Evolutionary conservation across 495 filamentous ascomycete species (phyloP).

Genomic region (Sabuloglossum arenarium): DNA sequence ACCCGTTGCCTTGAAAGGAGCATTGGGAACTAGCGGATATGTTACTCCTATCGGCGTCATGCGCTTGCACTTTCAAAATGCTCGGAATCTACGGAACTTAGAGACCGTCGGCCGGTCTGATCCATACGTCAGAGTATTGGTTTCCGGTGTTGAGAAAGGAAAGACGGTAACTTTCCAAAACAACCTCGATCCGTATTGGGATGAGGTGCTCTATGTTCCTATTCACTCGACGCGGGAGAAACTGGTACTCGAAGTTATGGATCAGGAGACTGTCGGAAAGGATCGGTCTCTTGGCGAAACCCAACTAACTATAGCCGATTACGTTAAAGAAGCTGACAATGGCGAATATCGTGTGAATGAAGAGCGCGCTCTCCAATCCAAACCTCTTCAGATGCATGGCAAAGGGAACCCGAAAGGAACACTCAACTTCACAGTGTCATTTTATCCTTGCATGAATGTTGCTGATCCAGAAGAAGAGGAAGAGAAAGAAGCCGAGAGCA

Average conservation of each 20-base stretch:
- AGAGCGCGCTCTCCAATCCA: slow-evolving; percentile 37
- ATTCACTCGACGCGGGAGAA: slow-evolving; percentile 75
- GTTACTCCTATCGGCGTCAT: slow-evolving; percentile 84
- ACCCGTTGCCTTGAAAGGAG: slow-evolving; percentile 66
- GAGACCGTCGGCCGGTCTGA: slow-evolving; percentile 95
- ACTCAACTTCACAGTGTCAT: slow-evolving; percentile 67
- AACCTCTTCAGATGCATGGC: slow-evolving; percentile 41
- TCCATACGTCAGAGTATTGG: slow-evolving; percentile 70
- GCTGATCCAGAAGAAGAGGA: slow-evolving; percentile 87
- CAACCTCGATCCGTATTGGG: slow-evolving; percentile 88
- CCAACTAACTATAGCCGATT: slow-evolving; percentile 59
- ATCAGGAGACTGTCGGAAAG: slow-evolving; percentile 70
- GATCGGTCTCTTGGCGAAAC: slow-evolving; percentile 68
- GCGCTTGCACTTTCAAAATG: slow-evolving; percentile 77
- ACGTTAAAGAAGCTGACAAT: slow-evolving; percentile 50
- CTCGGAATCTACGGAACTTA: slow-evolving; percentile 65
- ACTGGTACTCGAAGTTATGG: slow-evolving; percentile 84
- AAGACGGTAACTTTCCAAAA: slow-evolving; percentile 91
- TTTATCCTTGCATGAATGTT: slow-evolving; percentile 75
- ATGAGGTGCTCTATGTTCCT: slow-evolving; percentile 88
- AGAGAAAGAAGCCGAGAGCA: slow-evolving; percentile 17
- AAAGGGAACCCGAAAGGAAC: slow-evolving; percentile 53
- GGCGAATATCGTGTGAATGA: slow-evolving; percentile 72
- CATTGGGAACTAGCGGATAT: slow-evolving; percentile 66
- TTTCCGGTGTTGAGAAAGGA: slow-evolving; percentile 75